Base-by-base conservation (phyloP, 129 eudicot genomes). In the Silybum marianum region DNA sequence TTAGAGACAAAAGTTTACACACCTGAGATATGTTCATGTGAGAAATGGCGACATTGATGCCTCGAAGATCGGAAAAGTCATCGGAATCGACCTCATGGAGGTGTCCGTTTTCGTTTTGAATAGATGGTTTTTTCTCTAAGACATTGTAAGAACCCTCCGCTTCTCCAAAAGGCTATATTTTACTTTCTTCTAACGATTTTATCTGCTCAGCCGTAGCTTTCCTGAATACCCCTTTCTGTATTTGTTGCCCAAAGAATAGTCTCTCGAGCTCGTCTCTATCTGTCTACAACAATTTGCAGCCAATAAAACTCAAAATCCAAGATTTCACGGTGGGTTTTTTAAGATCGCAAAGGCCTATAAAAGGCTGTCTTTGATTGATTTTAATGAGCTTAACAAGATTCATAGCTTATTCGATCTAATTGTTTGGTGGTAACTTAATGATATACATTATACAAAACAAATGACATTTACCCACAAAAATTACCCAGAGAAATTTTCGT, bases 201-300 rank as follows among this genome's bases (percentile, higher is more conserved):
- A 93, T 85, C 9, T 95, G 99, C 84, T 95, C 97, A 38, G 80
- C 81, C 1, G 88, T 81, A 6, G 91, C 99, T 82, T 89, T 86
- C 48, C 85, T 72, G 9, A 95, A 80, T 1, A 79, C 32, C 26
- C 94, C 99, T 71, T 86, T 76, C 12, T 83, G 79, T 0, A 40
- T 69, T 30, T 23, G 42, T 9, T 38, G 72, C 21, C 82, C 73
- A 13, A 78, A 87, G 23, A 87, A 87, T 16, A 91, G 1, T 30
- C 63, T 86, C 75, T 80, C 48, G 65, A 88, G 3, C 46, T 79
- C 77, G 2, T 87, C 91, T 73, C 85, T 69, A 51, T 78, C 78
- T 0, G 81, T 74, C 98, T 94, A 72, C 71, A 46, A 8, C 1
- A 46, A 66, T 28, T 34, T 8, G 1, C n/a, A 18, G 0, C 16